phyloP scores from a whole-genome alignment of 768 basidiomycete species.

The Boletales sp. region DNA sequence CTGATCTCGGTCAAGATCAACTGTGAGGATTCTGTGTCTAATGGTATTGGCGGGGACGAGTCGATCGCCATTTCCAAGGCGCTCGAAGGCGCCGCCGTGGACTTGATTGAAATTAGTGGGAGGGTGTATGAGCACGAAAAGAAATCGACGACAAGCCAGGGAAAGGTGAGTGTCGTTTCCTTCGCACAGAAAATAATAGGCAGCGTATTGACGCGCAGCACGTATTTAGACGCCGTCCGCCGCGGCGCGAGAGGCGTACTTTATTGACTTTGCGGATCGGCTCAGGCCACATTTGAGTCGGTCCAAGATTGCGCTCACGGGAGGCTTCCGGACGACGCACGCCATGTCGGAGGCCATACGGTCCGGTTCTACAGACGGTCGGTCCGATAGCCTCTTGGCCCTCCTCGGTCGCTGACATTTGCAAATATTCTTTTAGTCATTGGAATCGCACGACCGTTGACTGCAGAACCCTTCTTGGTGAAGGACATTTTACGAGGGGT shows the following conservation, averaged over 20 bases:
- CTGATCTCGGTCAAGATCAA: slow-evolving; percentile 35
- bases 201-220: too few relatives aligned
- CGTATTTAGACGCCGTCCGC: slow-evolving; percentile 8
- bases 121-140: slow-evolving; percentile 32
- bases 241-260: slow-evolving; percentile 25
- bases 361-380: slow-evolving; percentile 24
- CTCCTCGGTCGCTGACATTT: not conserved
- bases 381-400: not conserved
- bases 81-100: slow-evolving; percentile 34
- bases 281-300: slow-evolving; percentile 22
- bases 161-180: slow-evolving; percentile 7
- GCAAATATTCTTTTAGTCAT: slow-evolving; percentile 14
- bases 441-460: slow-evolving; percentile 28
- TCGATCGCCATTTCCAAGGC: slow-evolving; percentile 24
- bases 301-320: slow-evolving; percentile 28
- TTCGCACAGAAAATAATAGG: not conserved
- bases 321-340: slow-evolving; percentile 27
- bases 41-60: slow-evolving; percentile 34
- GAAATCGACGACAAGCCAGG: not conserved
- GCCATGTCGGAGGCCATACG: slow-evolving; percentile 29
- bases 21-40: slow-evolving; percentile 22
- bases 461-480: slow-evolving; percentile 29
- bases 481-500: slow-evolving; percentile 26
- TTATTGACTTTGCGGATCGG: slow-evolving; percentile 29
- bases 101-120: slow-evolving; percentile 42